Base-by-base conservation (phyloP, 1,284 basidiomycete species). In the Porodaedalea pini region DNA sequence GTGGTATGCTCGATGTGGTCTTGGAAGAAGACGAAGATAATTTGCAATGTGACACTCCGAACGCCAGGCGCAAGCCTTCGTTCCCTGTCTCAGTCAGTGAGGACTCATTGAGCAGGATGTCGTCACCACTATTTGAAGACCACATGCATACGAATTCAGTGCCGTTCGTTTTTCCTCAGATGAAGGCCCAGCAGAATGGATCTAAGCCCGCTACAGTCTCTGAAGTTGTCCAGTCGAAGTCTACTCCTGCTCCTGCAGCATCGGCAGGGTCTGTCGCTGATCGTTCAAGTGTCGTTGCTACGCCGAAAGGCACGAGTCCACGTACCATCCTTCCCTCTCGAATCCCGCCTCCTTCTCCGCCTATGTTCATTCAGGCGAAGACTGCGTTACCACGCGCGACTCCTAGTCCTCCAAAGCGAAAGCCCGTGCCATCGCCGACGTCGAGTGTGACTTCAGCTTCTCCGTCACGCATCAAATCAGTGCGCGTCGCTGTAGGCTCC, bases 11-110 rank as follows among this genome's bases (percentile, higher is more conserved):
- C 53, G 73, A 72, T 31, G 66, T 70, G 39, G 78, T 83, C 15
- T 66, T 69, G 23, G 79, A 79, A 65, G 80, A 79, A 54, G 77
- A 59, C 39, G 71, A 71, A 17, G 74, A 75, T 21, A 74, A 75
- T 13, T 71, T 74, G 17, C 71, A 68, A 31, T 66, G 61, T 37
- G 78, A 82, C 56, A 74, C 70, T 44, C 75, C 74, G 36, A 69
- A 69, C 44, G 81, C 82, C 13, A 86, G 86, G 10, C 86, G 89
- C 66, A 82, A 78, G 62, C 87, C 88, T 62, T 83, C 78, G 2
- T 87, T 89, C 63, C 81, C 79, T 80, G 11, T 82, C 85, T 51
- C 70, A 11, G 51, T 66, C 50, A 53, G 59, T 55, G 13, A 63
- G 61, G 37, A 66, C 63, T 23, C 62, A 63, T 19, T 61, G 61